Evolutionary conservation across 495 filamentous ascomycete genomes (phyloP).

Genomic region (Penicillium canariense): DNA sequence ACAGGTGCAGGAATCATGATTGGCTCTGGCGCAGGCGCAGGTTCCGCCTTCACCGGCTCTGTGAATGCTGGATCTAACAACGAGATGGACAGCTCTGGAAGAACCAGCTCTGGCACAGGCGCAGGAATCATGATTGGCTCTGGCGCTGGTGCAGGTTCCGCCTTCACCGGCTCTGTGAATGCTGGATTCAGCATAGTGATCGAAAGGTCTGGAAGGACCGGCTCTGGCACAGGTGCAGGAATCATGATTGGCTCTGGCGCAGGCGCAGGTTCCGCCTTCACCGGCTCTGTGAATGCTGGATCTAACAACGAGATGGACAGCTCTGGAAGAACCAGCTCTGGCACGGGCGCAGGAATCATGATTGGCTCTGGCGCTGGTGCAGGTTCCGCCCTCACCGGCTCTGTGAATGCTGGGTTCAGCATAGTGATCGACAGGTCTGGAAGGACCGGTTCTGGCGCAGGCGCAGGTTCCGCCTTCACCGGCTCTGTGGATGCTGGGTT

Average conservation of each 20-base stretch:
- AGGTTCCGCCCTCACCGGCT: slow-evolving; percentile 32
- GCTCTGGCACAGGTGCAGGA: slow-evolving; percentile 20
- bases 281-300: slow-evolving; percentile 37
- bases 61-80: slow-evolving; percentile 34
- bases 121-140: slow-evolving; percentile 20
- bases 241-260: slow-evolving; percentile 24
- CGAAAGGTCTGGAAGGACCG: slow-evolving; percentile 29
- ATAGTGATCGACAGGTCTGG: slow-evolving; percentile 33
- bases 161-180: slow-evolving; percentile 42
- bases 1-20: slow-evolving; percentile 18
- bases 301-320: slow-evolving; percentile 36
- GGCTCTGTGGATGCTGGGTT: slow-evolving; percentile 38
- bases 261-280: slow-evolving; percentile 9
- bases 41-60: slow-evolving; percentile 32
- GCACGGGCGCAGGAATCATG: slow-evolving; percentile 19
- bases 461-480: slow-evolving; percentile 26
- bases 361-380: slow-evolving; percentile 21
- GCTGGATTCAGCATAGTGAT: slow-evolving; percentile 37
- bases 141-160: slow-evolving; percentile 20
- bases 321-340: slow-evolving; percentile 29
- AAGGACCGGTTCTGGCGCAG: slow-evolving; percentile 26
- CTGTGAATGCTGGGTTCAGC: slow-evolving; percentile 33
- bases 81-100: slow-evolving; percentile 32
- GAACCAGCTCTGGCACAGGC: slow-evolving; percentile 26
- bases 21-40: slow-evolving; percentile 22